A percentile compares a stretch with the other conserved stretches of the same genome.
These are phyloP conservation scores for Babesia bovis DNA, from an alignment of 169 alveolate genomes.

Conservation along the genomic window DNA sequence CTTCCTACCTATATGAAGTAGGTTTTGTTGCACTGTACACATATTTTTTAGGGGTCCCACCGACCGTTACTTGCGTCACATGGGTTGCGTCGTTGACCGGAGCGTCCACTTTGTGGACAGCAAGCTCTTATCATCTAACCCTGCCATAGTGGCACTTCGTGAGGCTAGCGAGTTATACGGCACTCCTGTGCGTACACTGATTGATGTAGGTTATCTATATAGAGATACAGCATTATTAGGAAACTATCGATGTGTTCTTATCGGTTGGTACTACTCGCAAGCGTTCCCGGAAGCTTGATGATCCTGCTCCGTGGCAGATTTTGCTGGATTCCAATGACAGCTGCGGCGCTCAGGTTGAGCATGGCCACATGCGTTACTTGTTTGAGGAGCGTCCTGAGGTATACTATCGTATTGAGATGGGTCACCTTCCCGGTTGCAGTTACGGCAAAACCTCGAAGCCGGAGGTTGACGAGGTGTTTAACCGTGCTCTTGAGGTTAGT, in stretches of 20 bases:
- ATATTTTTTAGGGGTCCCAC: slow-evolving; percentile 70
- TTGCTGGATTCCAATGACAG: slow-evolving; percentile 23
- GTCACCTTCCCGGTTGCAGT: slow-evolving; percentile 41
- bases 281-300: background rate
- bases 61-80: slow-evolving; percentile 51
- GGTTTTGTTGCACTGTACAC: background rate
- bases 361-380: slow-evolving; percentile 39
- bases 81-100: slow-evolving; percentile 70
- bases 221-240: slow-evolving; percentile 6
- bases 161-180: slow-evolving; percentile 61
- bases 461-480: slow-evolving; percentile 50
- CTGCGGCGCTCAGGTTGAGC: slow-evolving; percentile 42
- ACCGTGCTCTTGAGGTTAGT: slow-evolving; percentile 18
- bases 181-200: slow-evolving; percentile 29
- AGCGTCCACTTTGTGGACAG: slow-evolving; percentile 81
- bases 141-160: slow-evolving; percentile 78
- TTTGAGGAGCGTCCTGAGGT: slow-evolving; percentile 52
- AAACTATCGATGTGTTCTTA: slow-evolving; percentile 48
- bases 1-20: slow-evolving; percentile 80
- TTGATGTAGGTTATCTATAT: slow-evolving; percentile 18
- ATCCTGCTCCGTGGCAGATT: slow-evolving; percentile 52
- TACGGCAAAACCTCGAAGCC: slow-evolving; percentile 53
- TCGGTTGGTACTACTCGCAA: slow-evolving; percentile 43
- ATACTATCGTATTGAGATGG: slow-evolving; percentile 58
- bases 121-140: slow-evolving; percentile 73